Conservation (phyloP, 129 eudicot species). For the Calendula officinalis region DNA sequence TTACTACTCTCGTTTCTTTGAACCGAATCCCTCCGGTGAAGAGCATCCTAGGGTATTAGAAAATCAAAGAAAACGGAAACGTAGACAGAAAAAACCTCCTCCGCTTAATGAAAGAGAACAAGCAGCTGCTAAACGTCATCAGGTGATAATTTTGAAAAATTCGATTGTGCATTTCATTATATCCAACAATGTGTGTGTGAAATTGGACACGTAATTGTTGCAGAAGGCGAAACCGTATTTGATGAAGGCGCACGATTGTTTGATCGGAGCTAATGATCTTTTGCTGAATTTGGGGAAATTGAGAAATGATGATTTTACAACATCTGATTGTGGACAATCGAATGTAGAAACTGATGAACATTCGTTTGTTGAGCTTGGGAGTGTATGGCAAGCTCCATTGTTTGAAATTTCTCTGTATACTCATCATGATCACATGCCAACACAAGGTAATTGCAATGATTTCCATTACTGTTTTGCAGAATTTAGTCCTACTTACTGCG, state of each 20-base stretch:
- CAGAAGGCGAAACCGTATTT: slow-evolving; percentile 57
- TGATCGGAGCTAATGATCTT: slow-evolving; percentile 47
- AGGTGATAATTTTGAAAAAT: slow-evolving; percentile 36
- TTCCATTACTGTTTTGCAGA: neutral
- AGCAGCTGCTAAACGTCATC: slow-evolving; percentile 75
- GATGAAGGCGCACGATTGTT: slow-evolving; percentile 64
- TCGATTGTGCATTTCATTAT: neutral
- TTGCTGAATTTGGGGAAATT: slow-evolving; percentile 40
- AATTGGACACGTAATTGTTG: slow-evolving; percentile 24
- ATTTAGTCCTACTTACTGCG: neutral
- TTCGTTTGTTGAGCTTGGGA: slow-evolving; percentile 70
- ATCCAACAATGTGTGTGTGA: neutral
- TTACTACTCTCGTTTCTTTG: slow-evolving; percentile 88
- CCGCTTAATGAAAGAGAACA: slow-evolving; percentile 57
- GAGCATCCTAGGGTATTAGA: slow-evolving; percentile 16
- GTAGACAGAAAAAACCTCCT: slow-evolving; percentile 35
- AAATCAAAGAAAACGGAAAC: slow-evolving; percentile 53
- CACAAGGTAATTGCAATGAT: slow-evolving; percentile 13
- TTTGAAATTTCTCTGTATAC: slow-evolving; percentile 52
- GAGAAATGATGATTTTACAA: slow-evolving; percentile 23
- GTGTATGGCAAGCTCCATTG: slow-evolving; percentile 89
- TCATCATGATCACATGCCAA: slow-evolving; percentile 18
- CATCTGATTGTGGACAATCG: slow-evolving; percentile 3
- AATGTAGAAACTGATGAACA: slow-evolving; percentile 32
- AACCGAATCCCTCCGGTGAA: slow-evolving; percentile 9